These are phyloP conservation scores for Candida labiduridarum DNA, from an alignment of 1,139 yeast genomes.

Conservation along the genomic window DNA sequence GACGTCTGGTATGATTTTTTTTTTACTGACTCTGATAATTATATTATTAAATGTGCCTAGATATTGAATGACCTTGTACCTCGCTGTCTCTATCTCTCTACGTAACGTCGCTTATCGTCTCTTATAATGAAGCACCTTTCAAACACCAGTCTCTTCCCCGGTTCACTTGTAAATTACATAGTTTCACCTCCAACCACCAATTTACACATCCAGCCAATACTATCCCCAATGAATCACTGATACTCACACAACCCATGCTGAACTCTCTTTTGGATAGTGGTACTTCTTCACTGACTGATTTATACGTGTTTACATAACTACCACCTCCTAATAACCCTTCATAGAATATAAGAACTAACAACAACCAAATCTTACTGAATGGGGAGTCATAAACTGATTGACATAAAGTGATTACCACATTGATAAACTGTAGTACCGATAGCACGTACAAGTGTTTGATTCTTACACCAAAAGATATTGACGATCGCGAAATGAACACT, in stretches of 20 bases:
- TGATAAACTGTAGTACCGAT: conserved; percentile 67
- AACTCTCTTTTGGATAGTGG: conserved; percentile 68
- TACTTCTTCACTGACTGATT: conserved; percentile 70
- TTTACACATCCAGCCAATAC: conserved; percentile 79
- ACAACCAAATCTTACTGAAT: conserved; percentile 53
- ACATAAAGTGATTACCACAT: conserved; percentile 55
- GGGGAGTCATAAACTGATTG: conserved; percentile 72
- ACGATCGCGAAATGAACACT: conserved; percentile 86
- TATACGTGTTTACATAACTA: conserved; percentile 85
- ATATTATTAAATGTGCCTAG: neutral
- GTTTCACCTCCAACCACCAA: conserved; percentile 67
- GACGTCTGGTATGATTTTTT: neutral
- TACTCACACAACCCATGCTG: conserved; percentile 90
- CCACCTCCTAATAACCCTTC: conserved; percentile 92
- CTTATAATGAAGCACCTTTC: conserved; percentile 17
- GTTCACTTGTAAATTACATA: conserved; percentile 71
- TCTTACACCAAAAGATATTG: conserved; percentile 65
- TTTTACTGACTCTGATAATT: neutral
- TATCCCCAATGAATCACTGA: conserved; percentile 89
- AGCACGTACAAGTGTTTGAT: conserved; percentile 61
- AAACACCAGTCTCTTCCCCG: conserved; percentile 69
- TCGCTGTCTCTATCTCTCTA: too few relatives aligned
- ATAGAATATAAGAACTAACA: conserved; percentile 68
- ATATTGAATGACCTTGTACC: conserved; percentile 1
- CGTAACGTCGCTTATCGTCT: neutral